Conservation (phyloP, 2,329 filamentous ascomycete genomes). For the Ascocoryne sarcoides region DNA sequence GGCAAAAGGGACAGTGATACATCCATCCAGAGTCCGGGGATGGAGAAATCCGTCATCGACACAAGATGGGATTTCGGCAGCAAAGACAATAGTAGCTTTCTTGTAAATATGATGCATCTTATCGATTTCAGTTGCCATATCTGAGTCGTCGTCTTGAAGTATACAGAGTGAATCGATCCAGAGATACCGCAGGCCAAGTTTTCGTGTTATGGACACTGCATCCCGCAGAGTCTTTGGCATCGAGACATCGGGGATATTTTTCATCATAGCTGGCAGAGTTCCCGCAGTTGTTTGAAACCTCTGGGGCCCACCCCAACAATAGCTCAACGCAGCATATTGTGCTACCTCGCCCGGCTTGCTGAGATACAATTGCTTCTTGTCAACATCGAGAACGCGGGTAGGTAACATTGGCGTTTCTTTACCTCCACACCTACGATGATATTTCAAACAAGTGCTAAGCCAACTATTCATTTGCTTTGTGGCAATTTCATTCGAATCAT, state of each 20-base stretch:
- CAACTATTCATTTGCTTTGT: background rate
- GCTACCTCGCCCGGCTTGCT: background rate
- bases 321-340: conserved; percentile 7
- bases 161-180: conserved; percentile 2
- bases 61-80: conserved; percentile 1
- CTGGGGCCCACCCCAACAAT: conserved; percentile 7
- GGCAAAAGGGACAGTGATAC: background rate
- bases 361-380: background rate
- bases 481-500: background rate
- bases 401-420: background rate
- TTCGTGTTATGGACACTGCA: background rate
- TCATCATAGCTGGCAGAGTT: conserved; percentile 1
- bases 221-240: conserved; percentile 7
- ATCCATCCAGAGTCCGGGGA: background rate
- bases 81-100: conserved; percentile 5
- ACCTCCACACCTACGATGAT: conserved; percentile 5
- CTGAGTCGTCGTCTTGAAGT: background rate
- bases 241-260: background rate
- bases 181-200: conserved; percentile 1
- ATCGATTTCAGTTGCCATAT: background rate
- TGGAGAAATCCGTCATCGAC: conserved; percentile 4
- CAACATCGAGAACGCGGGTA: background rate
- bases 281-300: conserved; percentile 1
- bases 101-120: background rate
- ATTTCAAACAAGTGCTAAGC: background rate